These are phyloP conservation scores for Aureobasidium subglaciale DNA, from an alignment of 2,329 filamentous ascomycete species.

Conservation along the genomic window DNA sequence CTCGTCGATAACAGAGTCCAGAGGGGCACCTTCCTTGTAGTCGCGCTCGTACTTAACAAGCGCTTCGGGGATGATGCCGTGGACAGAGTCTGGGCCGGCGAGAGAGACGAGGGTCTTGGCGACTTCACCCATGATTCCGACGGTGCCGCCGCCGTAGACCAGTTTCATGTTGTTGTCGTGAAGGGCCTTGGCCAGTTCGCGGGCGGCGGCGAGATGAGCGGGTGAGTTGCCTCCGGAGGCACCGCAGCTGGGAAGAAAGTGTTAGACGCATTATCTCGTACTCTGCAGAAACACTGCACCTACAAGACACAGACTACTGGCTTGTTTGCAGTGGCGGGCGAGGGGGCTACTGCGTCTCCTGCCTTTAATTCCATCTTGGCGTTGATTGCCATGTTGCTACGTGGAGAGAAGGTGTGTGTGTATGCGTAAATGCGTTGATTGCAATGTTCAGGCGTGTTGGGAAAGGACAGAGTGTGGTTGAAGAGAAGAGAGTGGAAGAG, in stretches of 20 bases:
- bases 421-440: too few relatives aligned
- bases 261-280: constrained; percentile 14
- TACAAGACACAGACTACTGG: constrained; percentile 85
- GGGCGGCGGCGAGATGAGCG: constrained; percentile 70
- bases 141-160: constrained; percentile 91
- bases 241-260: constrained; percentile 59
- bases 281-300: constrained; percentile 21
- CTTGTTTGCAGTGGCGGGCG: constrained; percentile 28
- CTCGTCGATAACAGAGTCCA: constrained; percentile 51
- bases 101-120: constrained; percentile 79
- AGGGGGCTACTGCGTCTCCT: background rate
- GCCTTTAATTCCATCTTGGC: constrained; percentile 15
- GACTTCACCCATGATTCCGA: constrained; percentile 91
- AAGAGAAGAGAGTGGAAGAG: background rate
- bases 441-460: too few relatives aligned
- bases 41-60: constrained; percentile 71
- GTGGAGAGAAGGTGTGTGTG: background rate
- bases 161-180: constrained; percentile 71
- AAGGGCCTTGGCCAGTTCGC: constrained; percentile 64
- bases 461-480: too few relatives aligned
- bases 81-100: constrained; percentile 71
- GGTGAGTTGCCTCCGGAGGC: constrained; percentile 66
- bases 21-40: constrained; percentile 45
- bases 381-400: constrained; percentile 17
- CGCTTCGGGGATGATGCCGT: constrained; percentile 87